Evolutionary conservation across 352 stramenopile genomes (phyloP), one percentile per base, ranked within the genome.

Genomic region (Pythium dissimile): DNA sequence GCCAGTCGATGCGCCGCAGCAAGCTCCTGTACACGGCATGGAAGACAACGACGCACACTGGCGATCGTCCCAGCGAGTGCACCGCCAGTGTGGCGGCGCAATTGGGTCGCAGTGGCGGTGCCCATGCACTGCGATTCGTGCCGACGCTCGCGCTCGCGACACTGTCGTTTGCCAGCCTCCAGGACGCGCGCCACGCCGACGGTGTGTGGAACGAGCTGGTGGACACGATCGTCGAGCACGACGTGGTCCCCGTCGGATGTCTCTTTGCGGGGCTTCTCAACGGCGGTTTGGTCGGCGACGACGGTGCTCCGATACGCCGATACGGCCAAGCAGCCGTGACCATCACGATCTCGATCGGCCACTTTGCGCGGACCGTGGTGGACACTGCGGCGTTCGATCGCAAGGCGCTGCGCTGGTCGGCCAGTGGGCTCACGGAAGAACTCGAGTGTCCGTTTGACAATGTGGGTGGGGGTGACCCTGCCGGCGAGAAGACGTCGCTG

Each of bases 351-450:
- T 84, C 72, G 4, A 57, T 82, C 0, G 74, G 69, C 28, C 63
- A 82, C 54, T 65, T 90, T 18, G 70, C 74, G 0, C 44, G 67
- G 11, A 88, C 77, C 18, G 65, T 52, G 1, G 26, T 90, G 18
- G 72, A 83, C 34, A 62, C 71, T 5, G 71, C 62, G 2, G 52
- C 48, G 18, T 86, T 86, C 24, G 79, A 89, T 5, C 71, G 75
- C 38, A 84, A 86, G 42, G 64, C 66, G 20, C 60, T 90, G 20
- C 64, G 77, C 24, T 71, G 69, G 48, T 64, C 61, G 41, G 57
- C 71, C 37, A 74, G 69, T 47, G 71, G 62, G 18, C 56, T 56
- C 2, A 66, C 66, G 2, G 60, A 58, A 8, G 65, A 76, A 2
- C 59, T 71, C 18, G 63, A 62, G 48, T 67, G 75, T 31, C 69